Conservation (phyloP, 805 yeast species). For the Candida parachauliodes region DNA sequence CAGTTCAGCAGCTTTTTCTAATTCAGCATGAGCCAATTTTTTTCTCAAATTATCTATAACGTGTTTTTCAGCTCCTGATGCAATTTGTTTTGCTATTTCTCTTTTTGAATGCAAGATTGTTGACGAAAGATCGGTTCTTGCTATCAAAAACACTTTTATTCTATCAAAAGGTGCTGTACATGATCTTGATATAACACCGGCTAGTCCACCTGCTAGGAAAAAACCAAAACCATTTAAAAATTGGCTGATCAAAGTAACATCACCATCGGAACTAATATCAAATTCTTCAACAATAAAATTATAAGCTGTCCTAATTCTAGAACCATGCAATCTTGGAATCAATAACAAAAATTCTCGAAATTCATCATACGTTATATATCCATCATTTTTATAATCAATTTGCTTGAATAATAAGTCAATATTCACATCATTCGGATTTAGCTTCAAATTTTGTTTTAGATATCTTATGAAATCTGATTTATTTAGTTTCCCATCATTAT, state of each 20-base stretch:
- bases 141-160: conserved; percentile 88
- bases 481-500: conserved; percentile 68
- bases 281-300: conserved; percentile 72
- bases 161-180: conserved; percentile 97
- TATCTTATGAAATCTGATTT: conserved; percentile 66
- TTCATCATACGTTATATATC: conserved; percentile 76
- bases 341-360: conserved; percentile 80
- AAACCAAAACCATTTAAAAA: conserved; percentile 81
- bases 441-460: conserved; percentile 49
- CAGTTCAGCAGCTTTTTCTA: conserved; percentile 20
- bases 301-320: conserved; percentile 78
- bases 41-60: conserved; percentile 32
- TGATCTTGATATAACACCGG: conserved; percentile 94
- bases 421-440: conserved; percentile 49
- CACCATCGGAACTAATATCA: conserved; percentile 88
- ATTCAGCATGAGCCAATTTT: conserved; percentile 22
- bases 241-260: conserved; percentile 78
- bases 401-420: conserved; percentile 54
- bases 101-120: conserved; percentile 59
- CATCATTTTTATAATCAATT: conserved; percentile 54
- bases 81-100: conserved; percentile 35
- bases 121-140: conserved; percentile 78
- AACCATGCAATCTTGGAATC: conserved; percentile 77
- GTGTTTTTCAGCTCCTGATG: conserved; percentile 31
- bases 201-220: conserved; percentile 90